Evolutionary conservation across 2,329 filamentous ascomycete species (phyloP).

Genomic region (Colletotrichum endophyticum): DNA sequence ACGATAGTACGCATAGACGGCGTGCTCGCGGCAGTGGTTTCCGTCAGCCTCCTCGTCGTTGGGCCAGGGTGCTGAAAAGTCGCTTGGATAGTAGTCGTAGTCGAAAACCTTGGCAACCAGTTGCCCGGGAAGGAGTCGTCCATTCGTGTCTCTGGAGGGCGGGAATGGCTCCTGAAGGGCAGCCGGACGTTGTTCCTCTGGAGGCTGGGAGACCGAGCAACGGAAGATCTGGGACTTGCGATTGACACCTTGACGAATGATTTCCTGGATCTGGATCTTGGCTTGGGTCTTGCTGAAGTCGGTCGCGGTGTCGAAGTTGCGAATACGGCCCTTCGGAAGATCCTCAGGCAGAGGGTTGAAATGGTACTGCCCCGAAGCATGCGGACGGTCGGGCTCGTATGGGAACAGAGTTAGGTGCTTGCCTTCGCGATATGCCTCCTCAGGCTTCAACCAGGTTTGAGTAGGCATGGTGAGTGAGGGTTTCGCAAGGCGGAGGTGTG

Average conservation of each 20-base stretch:
- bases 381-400: not conserved
- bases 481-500: too few relatives aligned
- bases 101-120: not conserved
- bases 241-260: not conserved
- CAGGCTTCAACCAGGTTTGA: not conserved
- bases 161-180: not conserved
- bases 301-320: fast-evolving
- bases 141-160: not conserved
- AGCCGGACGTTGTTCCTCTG: not conserved
- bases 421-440: too few relatives aligned
- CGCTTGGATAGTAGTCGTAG: not conserved
- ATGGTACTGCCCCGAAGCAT: not conserved
- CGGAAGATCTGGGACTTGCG: not conserved
- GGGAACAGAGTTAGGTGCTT: too few relatives aligned
- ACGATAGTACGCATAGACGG: not conserved
- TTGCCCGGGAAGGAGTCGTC: fast-evolving
- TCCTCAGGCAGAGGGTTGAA: not conserved
- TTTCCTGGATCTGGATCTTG: not conserved
- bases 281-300: fast-evolving
- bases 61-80: fast-evolving
- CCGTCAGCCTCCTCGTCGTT: not conserved
- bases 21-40: not conserved
- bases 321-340: not conserved
- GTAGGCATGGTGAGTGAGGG: not conserved
- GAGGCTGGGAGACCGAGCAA: fast-evolving